Base-by-base conservation (phyloP, 1,284 basidiomycete species). In the Trametes polyzona region DNA sequence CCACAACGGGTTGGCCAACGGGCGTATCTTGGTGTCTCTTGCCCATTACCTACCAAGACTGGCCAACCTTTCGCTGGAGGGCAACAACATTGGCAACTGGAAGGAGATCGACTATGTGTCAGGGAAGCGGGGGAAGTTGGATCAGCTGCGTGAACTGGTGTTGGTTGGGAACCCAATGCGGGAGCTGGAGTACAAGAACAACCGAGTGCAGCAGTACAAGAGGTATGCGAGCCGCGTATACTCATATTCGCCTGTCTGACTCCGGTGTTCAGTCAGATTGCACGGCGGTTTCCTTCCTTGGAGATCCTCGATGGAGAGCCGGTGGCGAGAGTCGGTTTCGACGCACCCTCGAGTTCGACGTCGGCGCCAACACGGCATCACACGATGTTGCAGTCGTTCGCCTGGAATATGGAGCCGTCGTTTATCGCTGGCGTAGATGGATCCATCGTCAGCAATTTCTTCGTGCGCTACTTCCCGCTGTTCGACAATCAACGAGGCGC, bases 11-110 rank as follows among this genome's bases (percentile, higher is more conserved):
- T 73, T 88, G 42, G 64, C 57, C 21, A 74, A 66, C 26, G 78
- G 83, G 2, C 71, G 76, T n/a, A 67, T 83, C 50, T 70, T 93
- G 11, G 74, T 78, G 14, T 78, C 81, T 23, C 73, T 92, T 23
- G 74, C 81, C 19, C 82, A 84, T 66, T 93, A 87, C 68, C 78
- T 92, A 2, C 89, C 90, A 0, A 76, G 80, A 17, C 76, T 93
- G n/a, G 83, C 78, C 61, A 95, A 95, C 66, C 78, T 96, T 6
- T 96, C 94, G 0, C 74, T 96, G 21, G 86, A 91, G 70, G 83
- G 85, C 60, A 94, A 94, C 68, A 78, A 79, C 36, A 71, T 94
- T 14, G 75, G 76, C n/a, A 70, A 76, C 1, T 87, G 86, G 78
- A 84, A 79, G 65, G 90, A 93, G 57, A 69, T 94, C 3, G 86